Percentiles rank a stretch among this genome's conserved stretches.
These are phyloP conservation scores for Pezicula radicicola DNA, from an alignment of 2,329 filamentous ascomycete species.

Conservation along the genomic window DNA sequence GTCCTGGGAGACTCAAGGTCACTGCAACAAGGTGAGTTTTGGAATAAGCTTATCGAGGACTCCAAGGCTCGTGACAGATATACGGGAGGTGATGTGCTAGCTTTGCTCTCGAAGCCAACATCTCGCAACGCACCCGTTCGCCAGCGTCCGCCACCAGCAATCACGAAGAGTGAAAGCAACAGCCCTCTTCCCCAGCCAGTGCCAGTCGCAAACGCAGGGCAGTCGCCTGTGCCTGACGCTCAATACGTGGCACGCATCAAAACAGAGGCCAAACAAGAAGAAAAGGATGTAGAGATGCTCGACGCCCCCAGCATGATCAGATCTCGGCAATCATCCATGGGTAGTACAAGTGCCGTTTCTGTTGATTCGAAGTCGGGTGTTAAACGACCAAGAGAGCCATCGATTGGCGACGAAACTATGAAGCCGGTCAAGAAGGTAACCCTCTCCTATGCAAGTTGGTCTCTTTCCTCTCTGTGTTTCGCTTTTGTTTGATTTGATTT, in stretches of 20 bases:
- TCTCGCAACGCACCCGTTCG: conserved; percentile 12
- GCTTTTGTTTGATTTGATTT: background rate
- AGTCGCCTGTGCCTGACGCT: background rate
- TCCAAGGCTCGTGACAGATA: conserved; percentile 72
- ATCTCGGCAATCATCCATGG: conserved; percentile 3
- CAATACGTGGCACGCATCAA: background rate
- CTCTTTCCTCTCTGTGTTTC: background rate
- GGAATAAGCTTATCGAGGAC: conserved; percentile 82
- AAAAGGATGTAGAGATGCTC: conserved; percentile 12
- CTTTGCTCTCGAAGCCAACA: conserved; percentile 48
- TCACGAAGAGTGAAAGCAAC: background rate
- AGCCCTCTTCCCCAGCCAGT: background rate
- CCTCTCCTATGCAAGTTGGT: background rate
- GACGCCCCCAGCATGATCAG: conserved; percentile 4
- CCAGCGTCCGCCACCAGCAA: background rate
- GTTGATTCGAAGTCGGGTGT: background rate
- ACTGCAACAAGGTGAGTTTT: conserved; percentile 83
- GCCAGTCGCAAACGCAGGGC: background rate
- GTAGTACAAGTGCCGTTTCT: conserved; percentile 1
- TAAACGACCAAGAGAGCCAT: background rate
- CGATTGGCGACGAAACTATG: background rate
- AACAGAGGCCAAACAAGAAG: conserved; percentile 4
- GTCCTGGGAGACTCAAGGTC: conserved; percentile 90
- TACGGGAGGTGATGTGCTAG: conserved; percentile 63
- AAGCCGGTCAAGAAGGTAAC: conserved; percentile 8